Evolutionary conservation across 2,329 filamentous ascomycete genomes (phyloP), one percentile per base, ranked within the genome.

Genomic region (Spiromastix sp.): DNA sequence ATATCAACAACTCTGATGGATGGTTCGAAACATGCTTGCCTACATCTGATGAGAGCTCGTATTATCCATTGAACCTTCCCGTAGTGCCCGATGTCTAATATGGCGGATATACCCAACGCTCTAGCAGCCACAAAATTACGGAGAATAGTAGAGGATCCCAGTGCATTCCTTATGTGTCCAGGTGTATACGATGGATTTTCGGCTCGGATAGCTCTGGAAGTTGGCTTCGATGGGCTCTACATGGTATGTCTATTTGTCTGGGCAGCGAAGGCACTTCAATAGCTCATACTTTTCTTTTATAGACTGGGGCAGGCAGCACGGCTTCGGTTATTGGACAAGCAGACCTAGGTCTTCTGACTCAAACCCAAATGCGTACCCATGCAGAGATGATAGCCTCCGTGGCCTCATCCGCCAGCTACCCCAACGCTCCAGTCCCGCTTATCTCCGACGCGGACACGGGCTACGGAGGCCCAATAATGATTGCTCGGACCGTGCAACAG

Each of bases 371-470:
- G 69, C 60, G 61, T 10, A 57, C 61, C 37, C 67, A 71, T 34
- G 69, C 68, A 5, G 66, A 66, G 41, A 72, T 70, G 67, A 65
- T 72, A 34, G 66, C 67, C 3, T 66, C 64, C 32, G 59, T 72
- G 3, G 13, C 20, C 4, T 4, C 12, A 13, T 3, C 25, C 5
- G 20, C 20, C 4, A 6, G 7, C 5, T 32, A 32, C 30, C 17
- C 8, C 4, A 61, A 67, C 24, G 65, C 67, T 0, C 56, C 57
- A 20, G 62, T 57, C 2, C 67, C 70, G 5, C 51, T 72, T 4
- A 71, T 73, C 39, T 68, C 68, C 17, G 70, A 73, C 38, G 66
- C 66, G 43, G 70, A 72, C 45, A 72, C 69, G 4, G 70, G 70
- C 20, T 72, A 72, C 45, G 68, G 68, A 28, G 68, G 69, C 0